These are phyloP conservation scores for Kluyveromyces nonfermentans DNA, from an alignment of 805 yeast genomes.

Conservation along the genomic window DNA sequence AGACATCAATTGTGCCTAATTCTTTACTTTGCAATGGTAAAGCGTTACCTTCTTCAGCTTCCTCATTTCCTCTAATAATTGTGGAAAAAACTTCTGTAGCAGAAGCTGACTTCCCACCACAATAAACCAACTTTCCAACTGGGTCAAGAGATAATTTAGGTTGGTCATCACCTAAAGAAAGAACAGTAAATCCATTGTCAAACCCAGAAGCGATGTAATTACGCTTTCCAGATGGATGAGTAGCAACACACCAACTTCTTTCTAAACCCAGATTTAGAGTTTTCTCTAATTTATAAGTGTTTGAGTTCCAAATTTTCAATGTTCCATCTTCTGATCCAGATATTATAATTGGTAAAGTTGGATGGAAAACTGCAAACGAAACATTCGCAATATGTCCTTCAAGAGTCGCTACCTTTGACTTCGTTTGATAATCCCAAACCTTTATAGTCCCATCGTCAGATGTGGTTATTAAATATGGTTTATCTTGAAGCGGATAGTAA, in stretches of 20 bases:
- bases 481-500: slow-evolving; percentile 94
- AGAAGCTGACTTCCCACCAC: slow-evolving; percentile 56
- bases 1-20: slow-evolving; percentile 87
- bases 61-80: slow-evolving; percentile 62
- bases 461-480: slow-evolving; percentile 87
- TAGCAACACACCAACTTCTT: slow-evolving; percentile 91
- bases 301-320: slow-evolving; percentile 88
- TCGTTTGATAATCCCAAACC: slow-evolving; percentile 96
- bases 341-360: slow-evolving; percentile 88
- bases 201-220: slow-evolving; percentile 86
- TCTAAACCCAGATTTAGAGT: slow-evolving; percentile 85
- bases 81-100: slow-evolving; percentile 69
- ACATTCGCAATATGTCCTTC: slow-evolving; percentile 93
- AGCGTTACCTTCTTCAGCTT: slow-evolving; percentile 70
- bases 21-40: slow-evolving; percentile 77
- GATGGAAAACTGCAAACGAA: slow-evolving; percentile 95
- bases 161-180: slow-evolving; percentile 87
- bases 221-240: slow-evolving; percentile 53
- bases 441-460: slow-evolving; percentile 86
- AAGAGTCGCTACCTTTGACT: slow-evolving; percentile 86
- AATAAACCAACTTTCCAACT: slow-evolving; percentile 84
- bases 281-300: slow-evolving; percentile 88
- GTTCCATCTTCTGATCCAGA: slow-evolving; percentile 98
- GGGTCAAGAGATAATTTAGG: slow-evolving; percentile 92
- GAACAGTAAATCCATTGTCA: slow-evolving; percentile 86